Conservation (phyloP, 1,139 yeast genomes). For the Pichia sp. region DNA sequence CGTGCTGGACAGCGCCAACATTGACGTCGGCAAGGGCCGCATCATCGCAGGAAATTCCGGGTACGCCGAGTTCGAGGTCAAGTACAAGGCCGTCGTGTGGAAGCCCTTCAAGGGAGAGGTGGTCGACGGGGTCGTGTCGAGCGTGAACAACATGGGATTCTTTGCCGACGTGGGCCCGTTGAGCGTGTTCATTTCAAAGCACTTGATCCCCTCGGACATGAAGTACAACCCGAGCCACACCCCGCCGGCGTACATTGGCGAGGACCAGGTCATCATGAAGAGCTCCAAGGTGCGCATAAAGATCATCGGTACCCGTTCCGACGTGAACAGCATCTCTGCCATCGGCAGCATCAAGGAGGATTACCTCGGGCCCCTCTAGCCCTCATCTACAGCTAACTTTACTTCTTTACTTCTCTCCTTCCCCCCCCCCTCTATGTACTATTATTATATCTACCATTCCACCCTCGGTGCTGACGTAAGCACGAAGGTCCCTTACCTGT, state of each 20-base stretch:
- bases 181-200: slow-evolving; percentile 91
- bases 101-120: slow-evolving; percentile 98
- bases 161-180: slow-evolving; percentile 98
- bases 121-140: slow-evolving; percentile 92
- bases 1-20: slow-evolving; percentile 89
- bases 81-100: slow-evolving; percentile 96
- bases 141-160: slow-evolving; percentile 94
- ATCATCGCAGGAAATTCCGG: slow-evolving; percentile 83
- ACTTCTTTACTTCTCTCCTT: no score
- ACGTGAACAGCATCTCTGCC: slow-evolving; percentile 94
- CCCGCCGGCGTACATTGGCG: slow-evolving; percentile 97
- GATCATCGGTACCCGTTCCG: slow-evolving; percentile 96
- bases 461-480: neutral
- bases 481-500: no score
- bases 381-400: neutral
- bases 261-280: slow-evolving; percentile 91
- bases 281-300: slow-evolving; percentile 92
- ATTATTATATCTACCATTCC: neutral
- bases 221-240: slow-evolving; percentile 91
- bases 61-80: slow-evolving; percentile 93
- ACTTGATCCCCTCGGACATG: slow-evolving; percentile 92
- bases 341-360: slow-evolving; percentile 98
- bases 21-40: slow-evolving; percentile 92
- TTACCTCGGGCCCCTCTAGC: slow-evolving; percentile 74
- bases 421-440: neutral